Percentiles rank a stretch among this genome's conserved stretches.
Conservation (phyloP, 2,329 filamentous ascomycete species). For the Beauveria medogensis region DNA sequence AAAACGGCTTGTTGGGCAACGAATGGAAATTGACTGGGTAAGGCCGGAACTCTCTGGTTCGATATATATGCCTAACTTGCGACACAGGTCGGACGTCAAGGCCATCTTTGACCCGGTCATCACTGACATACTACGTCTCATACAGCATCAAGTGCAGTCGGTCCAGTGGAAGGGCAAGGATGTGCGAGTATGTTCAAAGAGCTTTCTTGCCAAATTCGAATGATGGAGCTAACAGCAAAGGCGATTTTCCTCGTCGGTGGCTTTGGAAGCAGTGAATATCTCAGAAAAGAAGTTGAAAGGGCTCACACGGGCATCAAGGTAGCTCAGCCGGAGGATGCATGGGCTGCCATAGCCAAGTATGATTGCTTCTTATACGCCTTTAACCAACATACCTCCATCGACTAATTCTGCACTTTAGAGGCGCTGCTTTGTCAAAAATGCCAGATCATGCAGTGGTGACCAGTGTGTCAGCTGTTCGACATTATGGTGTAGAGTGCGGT, state of each 20-base stretch:
- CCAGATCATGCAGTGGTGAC: constrained; percentile 12
- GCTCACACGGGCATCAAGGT: constrained; percentile 20
- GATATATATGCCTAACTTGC: background rate
- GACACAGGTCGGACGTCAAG: background rate
- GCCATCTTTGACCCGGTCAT: constrained; percentile 17
- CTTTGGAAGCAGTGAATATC: constrained; percentile 28
- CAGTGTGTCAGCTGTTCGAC: constrained; percentile 9
- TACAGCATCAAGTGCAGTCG: constrained; percentile 15
- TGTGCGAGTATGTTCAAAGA: background rate
- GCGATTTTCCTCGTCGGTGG: constrained; percentile 30
- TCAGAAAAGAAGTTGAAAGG: constrained; percentile 21
- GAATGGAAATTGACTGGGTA: constrained; percentile 18
- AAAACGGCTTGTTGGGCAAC: constrained; percentile 6
- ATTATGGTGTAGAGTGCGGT: constrained; percentile 5
- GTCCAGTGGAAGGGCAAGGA: constrained; percentile 1
- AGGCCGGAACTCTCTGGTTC: background rate
- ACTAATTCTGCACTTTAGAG: background rate
- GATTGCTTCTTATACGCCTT: background rate
- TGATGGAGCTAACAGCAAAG: background rate
- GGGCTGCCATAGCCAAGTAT: constrained; percentile 19
- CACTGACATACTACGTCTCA: constrained; percentile 14
- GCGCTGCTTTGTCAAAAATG: constrained; percentile 14
- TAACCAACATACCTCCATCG: background rate
- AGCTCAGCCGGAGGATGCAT: constrained; percentile 23
- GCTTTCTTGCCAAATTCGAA: background rate